These are phyloP conservation scores for Leccinum subatratum DNA, from an alignment of 1,284 basidiomycete species.

Conservation along the genomic window DNA sequence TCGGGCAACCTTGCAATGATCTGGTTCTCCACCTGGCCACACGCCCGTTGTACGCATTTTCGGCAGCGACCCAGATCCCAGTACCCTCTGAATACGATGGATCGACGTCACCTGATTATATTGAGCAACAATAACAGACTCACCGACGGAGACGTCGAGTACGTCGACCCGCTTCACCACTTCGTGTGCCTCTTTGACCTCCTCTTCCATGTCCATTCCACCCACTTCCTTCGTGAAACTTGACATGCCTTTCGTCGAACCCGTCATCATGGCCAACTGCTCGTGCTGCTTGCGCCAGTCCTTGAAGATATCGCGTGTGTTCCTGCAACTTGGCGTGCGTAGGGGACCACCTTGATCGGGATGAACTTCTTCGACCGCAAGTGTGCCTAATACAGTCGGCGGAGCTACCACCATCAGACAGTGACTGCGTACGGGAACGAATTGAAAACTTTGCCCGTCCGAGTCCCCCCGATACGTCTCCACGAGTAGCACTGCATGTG, in stretches of 20 bases:
- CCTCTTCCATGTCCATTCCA: conserved; percentile 94
- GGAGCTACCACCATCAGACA: conserved; percentile 33
- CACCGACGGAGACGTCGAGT: conserved; percentile 84
- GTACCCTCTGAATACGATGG: conserved; percentile 68
- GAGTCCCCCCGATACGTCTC: conserved; percentile 22
- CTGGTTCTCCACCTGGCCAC: conserved; percentile 95
- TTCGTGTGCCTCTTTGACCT: conserved; percentile 90
- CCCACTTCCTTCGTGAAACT: conserved; percentile 87
- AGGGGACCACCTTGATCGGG: conserved; percentile 90
- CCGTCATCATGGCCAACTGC: conserved; percentile 97
- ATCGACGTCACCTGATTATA: conserved; percentile 4
- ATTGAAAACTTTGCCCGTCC: conserved; percentile 27
- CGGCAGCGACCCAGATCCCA: conserved; percentile 97
- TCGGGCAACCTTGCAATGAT: conserved; percentile 63
- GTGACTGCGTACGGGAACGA: conserved; percentile 29
- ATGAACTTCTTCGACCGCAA: too few relatives aligned
- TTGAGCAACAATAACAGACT: conserved; percentile 24
- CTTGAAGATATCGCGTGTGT: conserved; percentile 80
- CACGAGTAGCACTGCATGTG: conserved; percentile 28
- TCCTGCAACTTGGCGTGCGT: conserved; percentile 92
- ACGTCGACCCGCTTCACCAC: conserved; percentile 95
- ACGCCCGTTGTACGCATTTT: conserved; percentile 96
- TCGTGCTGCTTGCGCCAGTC: conserved; percentile 98
- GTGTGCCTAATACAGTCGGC: too few relatives aligned
- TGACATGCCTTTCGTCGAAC: conserved; percentile 82